Percentiles rank a stretch among this genome's conserved stretches.
phyloP scores from a whole-genome alignment of 768 basidiomycete genomes.

The Neoboletus brunneissimus region DNA sequence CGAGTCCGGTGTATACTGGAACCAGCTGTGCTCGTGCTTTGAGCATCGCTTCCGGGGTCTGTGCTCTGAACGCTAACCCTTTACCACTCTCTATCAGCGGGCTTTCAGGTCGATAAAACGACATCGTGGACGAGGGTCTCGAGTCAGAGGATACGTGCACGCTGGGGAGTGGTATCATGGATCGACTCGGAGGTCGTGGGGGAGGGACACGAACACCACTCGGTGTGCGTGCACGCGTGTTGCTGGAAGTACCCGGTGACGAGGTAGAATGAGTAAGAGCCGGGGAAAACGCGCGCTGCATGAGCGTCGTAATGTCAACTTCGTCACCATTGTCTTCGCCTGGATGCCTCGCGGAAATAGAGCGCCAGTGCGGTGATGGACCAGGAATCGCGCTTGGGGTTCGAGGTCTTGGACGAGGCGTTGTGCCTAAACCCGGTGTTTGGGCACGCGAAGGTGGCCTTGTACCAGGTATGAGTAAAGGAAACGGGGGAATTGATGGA shows the following conservation, averaged over 20 bases:
- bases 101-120: slow-evolving; percentile 58
- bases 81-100: slow-evolving; percentile 38
- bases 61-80: slow-evolving; percentile 46
- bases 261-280: slow-evolving; percentile 52
- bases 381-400: slow-evolving; percentile 79
- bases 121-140: slow-evolving; percentile 69
- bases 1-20: slow-evolving; percentile 47
- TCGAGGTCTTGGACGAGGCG: slow-evolving; percentile 69
- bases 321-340: slow-evolving; percentile 48
- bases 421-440: slow-evolving; percentile 44
- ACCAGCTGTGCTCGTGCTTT: slow-evolving; percentile 60
- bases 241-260: slow-evolving; percentile 33
- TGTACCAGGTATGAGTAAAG: slow-evolving; percentile 27
- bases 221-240: slow-evolving; percentile 38
- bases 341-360: slow-evolving; percentile 46
- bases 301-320: slow-evolving; percentile 40
- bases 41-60: slow-evolving; percentile 66
- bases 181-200: slow-evolving; percentile 75
- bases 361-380: slow-evolving; percentile 50
- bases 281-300: slow-evolving; percentile 62
- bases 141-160: slow-evolving; percentile 68
- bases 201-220: slow-evolving; percentile 46
- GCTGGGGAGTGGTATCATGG: slow-evolving; percentile 78
- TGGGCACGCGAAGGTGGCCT: slow-evolving; percentile 56
- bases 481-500: slow-evolving; percentile 36